Evolutionary conservation across 1,284 basidiomycete genomes (phyloP).

Genomic region (Ustilago xerochloae): DNA sequence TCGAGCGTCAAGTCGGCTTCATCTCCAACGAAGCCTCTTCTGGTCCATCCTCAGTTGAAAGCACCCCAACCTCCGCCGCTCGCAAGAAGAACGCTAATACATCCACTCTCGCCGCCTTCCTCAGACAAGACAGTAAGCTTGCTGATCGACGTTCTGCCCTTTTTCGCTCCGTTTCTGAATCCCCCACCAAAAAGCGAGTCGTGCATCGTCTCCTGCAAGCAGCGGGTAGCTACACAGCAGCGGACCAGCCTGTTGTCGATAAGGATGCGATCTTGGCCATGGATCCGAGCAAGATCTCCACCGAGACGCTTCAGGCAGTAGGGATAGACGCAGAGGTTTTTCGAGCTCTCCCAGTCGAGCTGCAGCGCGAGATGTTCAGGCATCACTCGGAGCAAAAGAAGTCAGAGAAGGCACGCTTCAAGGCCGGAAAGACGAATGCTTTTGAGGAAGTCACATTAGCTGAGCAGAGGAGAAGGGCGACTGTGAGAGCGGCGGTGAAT

Average conservation of each 20-base stretch:
- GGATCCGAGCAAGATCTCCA: conserved; percentile 37
- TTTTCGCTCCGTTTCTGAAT: conserved; percentile 37
- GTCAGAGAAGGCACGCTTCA: conserved; percentile 26
- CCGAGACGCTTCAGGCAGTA: conserved; percentile 22
- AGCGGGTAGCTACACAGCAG: conserved; percentile 6
- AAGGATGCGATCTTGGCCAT: conserved; percentile 28
- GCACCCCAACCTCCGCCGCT: conserved; percentile 28
- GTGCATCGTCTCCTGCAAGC: conserved; percentile 18
- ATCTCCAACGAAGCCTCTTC: conserved; percentile 14
- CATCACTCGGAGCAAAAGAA: conserved; percentile 37
- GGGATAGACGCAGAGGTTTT: conserved; percentile 63
- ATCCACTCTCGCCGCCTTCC: conserved; percentile 15
- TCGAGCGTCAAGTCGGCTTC: conserved; percentile 47
- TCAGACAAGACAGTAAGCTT: conserved; percentile 1
- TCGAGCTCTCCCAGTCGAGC: conserved; percentile 43
- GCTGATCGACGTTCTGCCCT: conserved; percentile 8
- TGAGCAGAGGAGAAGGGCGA: conserved; percentile 38
- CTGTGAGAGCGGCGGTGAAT: conserved; percentile 33
- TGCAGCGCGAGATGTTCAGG: conserved; percentile 55
- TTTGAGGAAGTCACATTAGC: conserved; percentile 37
- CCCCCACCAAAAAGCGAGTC: conserved; percentile 39
- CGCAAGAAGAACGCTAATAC: conserved; percentile 18
- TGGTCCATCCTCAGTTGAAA: conserved; percentile 20
- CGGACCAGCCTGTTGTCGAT: conserved; percentile 25
- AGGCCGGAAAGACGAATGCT: conserved; percentile 23